Evolutionary conservation across 331 rosid species (phyloP), one percentile per base, ranked within the genome.

Genomic region (Pyracantha coccinea): DNA sequence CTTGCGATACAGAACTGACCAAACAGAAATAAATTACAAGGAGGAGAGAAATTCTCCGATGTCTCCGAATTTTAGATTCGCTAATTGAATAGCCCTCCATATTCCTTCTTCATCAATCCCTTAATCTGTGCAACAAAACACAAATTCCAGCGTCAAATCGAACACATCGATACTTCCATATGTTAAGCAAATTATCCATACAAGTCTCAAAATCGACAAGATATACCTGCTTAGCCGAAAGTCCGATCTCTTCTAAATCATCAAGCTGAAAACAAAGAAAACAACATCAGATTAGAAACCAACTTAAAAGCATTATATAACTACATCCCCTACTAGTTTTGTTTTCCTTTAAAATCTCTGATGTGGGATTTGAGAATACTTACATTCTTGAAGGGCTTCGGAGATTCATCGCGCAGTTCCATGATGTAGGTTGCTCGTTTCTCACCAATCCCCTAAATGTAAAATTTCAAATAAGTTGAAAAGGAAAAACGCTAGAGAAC

Each of bases 391-490:
- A 92, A 92, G 35, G 92, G 91, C 50, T 88, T 85, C 0, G 90
- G 89, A 55, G 97, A 89, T 77, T 88, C 93, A 58, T 87, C 86
- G 23, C 96, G 96, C 33, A 87, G 85, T 81, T 87, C 72, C 50
- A 94, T 87, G 72, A 94, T 88, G 67, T 9, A 83, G 31, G 88
- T 81, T 65, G 97, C 93, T 78, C 97, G 86, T 78, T 87, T 94
- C 85, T 94, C 97, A 20, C 99, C 96, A 61, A 94, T 92, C 25
- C 97, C 95, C 99, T 94, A 28, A 25, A 52, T 55, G 15, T n/a
- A 66, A 41, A 50, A 44, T 29, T 3, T 55, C 53, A n/a, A 55
- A 21, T 78, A 59, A 55, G 35, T 70, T 80, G 1, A 58, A 27
- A 12, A 68, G 35, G 10, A 57, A 16, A 68, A 59, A 62, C 52